Conservation (phyloP, 495 filamentous ascomycete species). For the Xylaria curta region DNA sequence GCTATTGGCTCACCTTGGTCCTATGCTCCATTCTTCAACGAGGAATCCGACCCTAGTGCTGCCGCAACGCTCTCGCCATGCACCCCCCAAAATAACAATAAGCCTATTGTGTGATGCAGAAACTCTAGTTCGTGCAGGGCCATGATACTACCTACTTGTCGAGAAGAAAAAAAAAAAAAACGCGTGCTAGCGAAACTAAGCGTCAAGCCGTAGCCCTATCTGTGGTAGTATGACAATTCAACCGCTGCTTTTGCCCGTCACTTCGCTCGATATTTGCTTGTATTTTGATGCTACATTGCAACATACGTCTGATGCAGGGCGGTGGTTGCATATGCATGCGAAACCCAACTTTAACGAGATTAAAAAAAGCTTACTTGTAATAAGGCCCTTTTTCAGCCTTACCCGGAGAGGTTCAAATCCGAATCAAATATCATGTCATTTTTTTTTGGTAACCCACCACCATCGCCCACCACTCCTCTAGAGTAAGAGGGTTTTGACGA, state of each 20-base stretch:
- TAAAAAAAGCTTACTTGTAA: neutral
- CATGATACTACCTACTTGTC: neutral
- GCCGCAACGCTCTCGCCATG: neutral
- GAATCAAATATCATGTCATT: neutral
- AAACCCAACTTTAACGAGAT: neutral
- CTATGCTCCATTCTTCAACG: constrained; percentile 3
- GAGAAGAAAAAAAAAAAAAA: neutral
- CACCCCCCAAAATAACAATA: constrained; percentile 2
- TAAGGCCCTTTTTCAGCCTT: constrained; percentile 13
- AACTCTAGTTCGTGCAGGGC: neutral
- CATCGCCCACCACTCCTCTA: neutral
- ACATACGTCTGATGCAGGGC: neutral
- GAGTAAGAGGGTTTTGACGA: neutral
- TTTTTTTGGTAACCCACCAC: neutral
- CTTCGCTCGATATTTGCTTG: neutral
- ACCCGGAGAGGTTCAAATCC: neutral
- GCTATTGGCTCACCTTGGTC: neutral
- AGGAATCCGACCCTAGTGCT: constrained; percentile 6
- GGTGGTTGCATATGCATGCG: neutral
- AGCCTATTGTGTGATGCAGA: neutral
- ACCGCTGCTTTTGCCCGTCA: neutral
- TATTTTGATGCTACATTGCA: neutral
- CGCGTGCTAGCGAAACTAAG: neutral
- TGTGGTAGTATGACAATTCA: neutral
- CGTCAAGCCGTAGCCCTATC: neutral